Evolutionary conservation across 805 yeast genomes (phyloP).

Genomic region (Nakazawaea pomicola): DNA sequence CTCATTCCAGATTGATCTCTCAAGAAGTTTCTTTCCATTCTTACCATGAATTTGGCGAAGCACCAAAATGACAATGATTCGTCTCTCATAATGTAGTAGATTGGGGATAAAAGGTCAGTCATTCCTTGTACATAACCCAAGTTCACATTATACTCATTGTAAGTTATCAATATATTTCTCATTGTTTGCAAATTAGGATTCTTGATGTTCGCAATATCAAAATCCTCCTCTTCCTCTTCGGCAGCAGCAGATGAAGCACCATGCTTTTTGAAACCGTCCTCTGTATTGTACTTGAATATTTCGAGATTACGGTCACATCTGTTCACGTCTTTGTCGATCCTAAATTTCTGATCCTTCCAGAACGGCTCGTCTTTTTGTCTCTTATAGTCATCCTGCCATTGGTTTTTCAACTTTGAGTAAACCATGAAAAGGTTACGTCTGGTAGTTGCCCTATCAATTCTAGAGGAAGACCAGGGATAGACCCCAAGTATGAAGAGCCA

Average conservation of each 20-base stretch:
- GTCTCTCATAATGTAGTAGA: slow-evolving; percentile 62
- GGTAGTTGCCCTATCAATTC: slow-evolving; percentile 59
- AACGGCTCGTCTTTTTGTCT: slow-evolving; percentile 51
- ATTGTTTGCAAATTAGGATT: slow-evolving; percentile 73
- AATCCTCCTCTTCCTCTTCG: slow-evolving; percentile 25
- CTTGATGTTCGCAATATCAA: slow-evolving; percentile 55
- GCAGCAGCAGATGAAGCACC: slow-evolving; percentile 36
- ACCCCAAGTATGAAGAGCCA: slow-evolving; percentile 86
- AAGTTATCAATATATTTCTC: slow-evolving; percentile 78
- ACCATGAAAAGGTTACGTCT: slow-evolving; percentile 48
- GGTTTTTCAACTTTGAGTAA: slow-evolving; percentile 49
- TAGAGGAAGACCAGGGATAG: slow-evolving; percentile 83
- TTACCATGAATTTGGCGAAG: slow-evolving; percentile 80
- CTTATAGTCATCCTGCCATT: slow-evolving; percentile 64
- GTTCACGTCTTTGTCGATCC: slow-evolving; percentile 91
- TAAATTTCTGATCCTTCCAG: slow-evolving; percentile 84
- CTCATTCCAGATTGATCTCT: slow-evolving; percentile 93
- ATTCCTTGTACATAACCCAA: slow-evolving; percentile 97
- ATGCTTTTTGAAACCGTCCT: slow-evolving; percentile 19
- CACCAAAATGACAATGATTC: slow-evolving; percentile 86
- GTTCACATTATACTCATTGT: slow-evolving; percentile 75
- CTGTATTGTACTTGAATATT: slow-evolving; percentile 42
- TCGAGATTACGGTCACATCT: slow-evolving; percentile 81
- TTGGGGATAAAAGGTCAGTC: slow-evolving; percentile 88
- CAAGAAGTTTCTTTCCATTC: slow-evolving; percentile 92